Conservation (phyloP, 2,329 filamentous ascomycete species). For the Amylocarpus encephaloides region DNA sequence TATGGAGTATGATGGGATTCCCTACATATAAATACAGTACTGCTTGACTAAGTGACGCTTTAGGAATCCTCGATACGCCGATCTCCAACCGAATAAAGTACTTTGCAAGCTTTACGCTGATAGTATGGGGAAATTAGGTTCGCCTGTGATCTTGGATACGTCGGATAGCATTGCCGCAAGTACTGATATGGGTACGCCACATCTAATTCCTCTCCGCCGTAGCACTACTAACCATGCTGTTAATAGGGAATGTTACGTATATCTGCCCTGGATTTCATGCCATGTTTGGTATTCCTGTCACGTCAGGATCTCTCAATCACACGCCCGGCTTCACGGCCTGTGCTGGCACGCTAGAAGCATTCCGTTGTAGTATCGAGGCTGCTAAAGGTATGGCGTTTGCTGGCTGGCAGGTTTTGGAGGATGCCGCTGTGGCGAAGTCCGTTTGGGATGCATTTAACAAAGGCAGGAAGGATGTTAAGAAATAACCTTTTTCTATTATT, state of each 20-base stretch:
- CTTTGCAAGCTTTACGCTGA: conserved; percentile 17
- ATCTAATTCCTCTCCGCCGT: no score
- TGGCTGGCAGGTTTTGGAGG: neutral
- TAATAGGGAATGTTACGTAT: conserved; percentile 18
- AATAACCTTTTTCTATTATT: no score
- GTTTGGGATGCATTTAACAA: neutral
- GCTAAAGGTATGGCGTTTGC: conserved; percentile 14
- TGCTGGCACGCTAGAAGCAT: conserved; percentile 23
- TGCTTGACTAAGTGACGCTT: neutral
- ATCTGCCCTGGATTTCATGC: conserved; percentile 14
- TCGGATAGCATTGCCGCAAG: conserved; percentile 13
- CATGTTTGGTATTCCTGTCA: conserved; percentile 9
- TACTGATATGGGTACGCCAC: conserved; percentile 27
- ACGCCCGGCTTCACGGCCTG: conserved; percentile 12
- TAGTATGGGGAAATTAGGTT: conserved; percentile 14
- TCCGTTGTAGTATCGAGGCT: conserved; percentile 9
- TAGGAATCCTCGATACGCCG: conserved; percentile 21
- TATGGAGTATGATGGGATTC: conserved; percentile 24
- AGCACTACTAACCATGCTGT: neutral
- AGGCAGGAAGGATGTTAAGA: neutral
- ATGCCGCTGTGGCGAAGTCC: neutral
- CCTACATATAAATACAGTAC: neutral
- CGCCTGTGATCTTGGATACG: conserved; percentile 9
- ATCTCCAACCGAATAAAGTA: conserved; percentile 15
- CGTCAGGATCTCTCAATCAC: conserved; percentile 25